Conservation (phyloP, 495 filamentous ascomycete genomes). For the Tuber indicum region DNA sequence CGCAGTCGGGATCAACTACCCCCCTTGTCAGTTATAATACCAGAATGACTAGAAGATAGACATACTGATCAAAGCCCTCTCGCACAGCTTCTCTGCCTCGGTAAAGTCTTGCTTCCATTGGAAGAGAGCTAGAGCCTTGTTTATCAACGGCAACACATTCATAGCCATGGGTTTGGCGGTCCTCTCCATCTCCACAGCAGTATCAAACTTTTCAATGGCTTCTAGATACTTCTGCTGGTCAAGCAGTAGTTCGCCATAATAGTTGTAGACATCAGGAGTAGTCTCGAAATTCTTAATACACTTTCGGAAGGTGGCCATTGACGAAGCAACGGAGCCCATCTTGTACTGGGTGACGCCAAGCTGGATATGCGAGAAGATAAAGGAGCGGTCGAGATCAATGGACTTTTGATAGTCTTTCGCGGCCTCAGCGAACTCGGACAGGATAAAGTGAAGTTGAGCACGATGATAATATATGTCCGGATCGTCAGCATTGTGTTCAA, state of each 20-base stretch:
- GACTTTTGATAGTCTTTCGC: slow-evolving; percentile 99
- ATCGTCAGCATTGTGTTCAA: slow-evolving; percentile 77
- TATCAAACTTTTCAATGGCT: slow-evolving; percentile 97
- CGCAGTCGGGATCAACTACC: slow-evolving; percentile 95
- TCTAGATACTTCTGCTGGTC: slow-evolving; percentile 94
- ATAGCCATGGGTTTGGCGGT: slow-evolving; percentile 84
- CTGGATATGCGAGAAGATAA: slow-evolving; percentile 99
- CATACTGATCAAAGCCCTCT: slow-evolving; percentile 96
- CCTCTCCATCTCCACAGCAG: slow-evolving; percentile 95
- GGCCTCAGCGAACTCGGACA: slow-evolving; percentile 82
- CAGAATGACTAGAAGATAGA: slow-evolving; percentile 23
- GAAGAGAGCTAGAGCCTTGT: slow-evolving; percentile 94
- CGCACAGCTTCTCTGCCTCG: slow-evolving; percentile 91
- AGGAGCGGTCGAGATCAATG: slow-evolving; percentile 87
- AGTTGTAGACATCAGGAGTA: slow-evolving; percentile 98
- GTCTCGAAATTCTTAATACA: slow-evolving; percentile 98
- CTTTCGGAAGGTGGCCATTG: slow-evolving; percentile 94
- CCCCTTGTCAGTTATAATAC: slow-evolving; percentile 32
- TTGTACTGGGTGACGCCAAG: slow-evolving; percentile 99
- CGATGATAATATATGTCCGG: slow-evolving; percentile 99
- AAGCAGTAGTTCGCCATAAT: slow-evolving; percentile 95
- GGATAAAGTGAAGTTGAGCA: slow-evolving; percentile 96
- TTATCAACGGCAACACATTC: slow-evolving; percentile 96
- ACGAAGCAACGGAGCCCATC: slow-evolving; percentile 96
- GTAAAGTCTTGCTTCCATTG: slow-evolving; percentile 95